These are phyloP conservation scores for Lentinus brumalis DNA, from an alignment of 768 basidiomycete species.

Conservation along the genomic window DNA sequence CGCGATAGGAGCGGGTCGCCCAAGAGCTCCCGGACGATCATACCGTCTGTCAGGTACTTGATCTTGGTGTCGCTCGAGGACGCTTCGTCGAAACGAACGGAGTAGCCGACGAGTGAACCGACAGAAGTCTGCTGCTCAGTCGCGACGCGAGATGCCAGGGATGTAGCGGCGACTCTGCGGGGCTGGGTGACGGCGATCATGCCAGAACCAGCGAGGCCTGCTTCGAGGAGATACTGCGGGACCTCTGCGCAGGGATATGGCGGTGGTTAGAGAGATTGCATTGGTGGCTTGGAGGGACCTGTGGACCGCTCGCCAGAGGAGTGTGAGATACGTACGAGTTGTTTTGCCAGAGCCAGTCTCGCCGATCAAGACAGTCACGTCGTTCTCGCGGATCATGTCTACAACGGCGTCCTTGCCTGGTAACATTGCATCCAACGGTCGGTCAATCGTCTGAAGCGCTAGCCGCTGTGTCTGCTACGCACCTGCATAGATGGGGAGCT, in stretches of 20 bases:
- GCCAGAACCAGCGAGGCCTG: slow-evolving; percentile 67
- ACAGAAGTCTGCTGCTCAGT: slow-evolving; percentile 73
- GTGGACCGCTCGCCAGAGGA: neutral
- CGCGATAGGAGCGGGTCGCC: slow-evolving; percentile 72
- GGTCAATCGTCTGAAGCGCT: neutral
- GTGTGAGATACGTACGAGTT: slow-evolving; percentile 69
- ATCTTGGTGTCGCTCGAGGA: slow-evolving; percentile 74
- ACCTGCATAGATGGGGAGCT: slow-evolving; percentile 84
- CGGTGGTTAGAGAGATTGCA: neutral
- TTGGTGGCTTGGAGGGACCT: neutral
- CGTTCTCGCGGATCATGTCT: slow-evolving; percentile 71
- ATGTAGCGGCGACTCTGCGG: slow-evolving; percentile 91
- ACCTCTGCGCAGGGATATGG: slow-evolving; percentile 61
- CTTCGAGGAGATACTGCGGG: slow-evolving; percentile 92
- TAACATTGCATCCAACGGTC: neutral
- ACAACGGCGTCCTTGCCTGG: slow-evolving; percentile 77
- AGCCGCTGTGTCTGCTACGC: slow-evolving; percentile 11
- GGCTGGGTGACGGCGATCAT: slow-evolving; percentile 95
- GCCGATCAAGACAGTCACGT: slow-evolving; percentile 87
- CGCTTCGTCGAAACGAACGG: slow-evolving; percentile 93
- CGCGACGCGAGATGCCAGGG: slow-evolving; percentile 90
- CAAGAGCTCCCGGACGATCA: slow-evolving; percentile 92
- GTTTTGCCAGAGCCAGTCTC: slow-evolving; percentile 99
- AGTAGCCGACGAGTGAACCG: slow-evolving; percentile 86
- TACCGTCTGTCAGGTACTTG: slow-evolving; percentile 97